Percentiles rank a stretch among this genome's conserved stretches.
Evolutionary conservation across 768 basidiomycete genomes (phyloP).

Genomic region (Agrocybe chaxingu): DNA sequence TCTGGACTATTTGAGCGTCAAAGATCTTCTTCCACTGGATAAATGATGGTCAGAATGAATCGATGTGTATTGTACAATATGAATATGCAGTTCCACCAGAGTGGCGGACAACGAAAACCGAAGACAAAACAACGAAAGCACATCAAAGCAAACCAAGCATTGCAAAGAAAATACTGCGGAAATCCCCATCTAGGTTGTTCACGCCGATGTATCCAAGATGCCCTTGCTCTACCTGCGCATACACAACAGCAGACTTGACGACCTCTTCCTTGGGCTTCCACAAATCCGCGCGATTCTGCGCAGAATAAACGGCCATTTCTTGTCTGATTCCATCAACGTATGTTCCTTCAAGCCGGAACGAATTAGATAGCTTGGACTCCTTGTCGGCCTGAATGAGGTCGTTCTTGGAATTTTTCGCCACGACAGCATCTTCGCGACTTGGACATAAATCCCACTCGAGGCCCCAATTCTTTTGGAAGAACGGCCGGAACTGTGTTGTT

Average conservation of each 20-base stretch:
- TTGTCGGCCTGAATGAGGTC: constrained; percentile 8
- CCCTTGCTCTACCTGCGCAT: constrained; percentile 30
- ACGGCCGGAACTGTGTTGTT: constrained; percentile 14
- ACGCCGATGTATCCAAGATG: constrained; percentile 36
- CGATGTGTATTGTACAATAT: no score
- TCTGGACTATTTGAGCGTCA: no score
- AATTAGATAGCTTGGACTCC: constrained; percentile 14
- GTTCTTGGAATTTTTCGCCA: constrained; percentile 13
- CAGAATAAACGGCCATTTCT: constrained; percentile 14
- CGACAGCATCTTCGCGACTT: constrained; percentile 11
- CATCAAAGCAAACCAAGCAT: constrained; percentile 27
- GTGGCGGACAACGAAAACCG: no score
- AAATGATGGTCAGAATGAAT: no score
- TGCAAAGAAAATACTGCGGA: constrained; percentile 26
- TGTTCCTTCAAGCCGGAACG: constrained; percentile 21
- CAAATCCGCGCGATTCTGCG: constrained; percentile 6
- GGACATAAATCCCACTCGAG: constrained; percentile 28
- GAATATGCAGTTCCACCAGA: no score
- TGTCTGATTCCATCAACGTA: constrained; percentile 21
- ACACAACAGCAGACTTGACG: constrained; percentile 21
- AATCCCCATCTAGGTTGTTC: constrained; percentile 26
- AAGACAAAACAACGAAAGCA: no score
- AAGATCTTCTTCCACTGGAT: no score
- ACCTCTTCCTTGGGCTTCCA: constrained; percentile 18
- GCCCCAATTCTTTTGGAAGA: constrained; percentile 27